A percentile compares a stretch with the other conserved stretches of the same genome.
These are phyloP conservation scores for Backusella tuberculispora DNA, from an alignment of 192 early-diverging fungal species.

Conservation along the genomic window DNA sequence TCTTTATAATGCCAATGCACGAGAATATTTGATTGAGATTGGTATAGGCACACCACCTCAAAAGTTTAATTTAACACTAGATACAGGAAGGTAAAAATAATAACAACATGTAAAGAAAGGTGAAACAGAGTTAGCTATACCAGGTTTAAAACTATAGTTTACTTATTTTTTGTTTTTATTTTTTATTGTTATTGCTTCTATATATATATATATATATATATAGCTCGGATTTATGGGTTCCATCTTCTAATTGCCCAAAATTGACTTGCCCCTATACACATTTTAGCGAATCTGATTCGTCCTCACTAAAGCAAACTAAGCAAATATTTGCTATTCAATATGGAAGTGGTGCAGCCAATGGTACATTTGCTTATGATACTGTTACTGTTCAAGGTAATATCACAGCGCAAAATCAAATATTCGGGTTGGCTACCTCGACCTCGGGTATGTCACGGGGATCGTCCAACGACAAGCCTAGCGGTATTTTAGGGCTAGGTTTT, in stretches of 20 bases:
- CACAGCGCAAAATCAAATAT: conserved; percentile 20
- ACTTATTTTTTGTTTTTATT: too few species aligned
- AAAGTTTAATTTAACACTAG: conserved; percentile 88
- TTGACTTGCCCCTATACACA: conserved; percentile 24
- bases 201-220: conserved; percentile 10
- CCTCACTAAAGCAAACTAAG: conserved; percentile 29
- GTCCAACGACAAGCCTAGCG: conserved; percentile 28
- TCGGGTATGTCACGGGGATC: conserved; percentile 23
- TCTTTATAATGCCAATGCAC: conserved; percentile 30
- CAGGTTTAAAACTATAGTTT: not conserved
- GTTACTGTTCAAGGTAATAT: conserved; percentile 29
- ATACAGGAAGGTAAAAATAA: conserved; percentile 61
- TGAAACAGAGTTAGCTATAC: not conserved
- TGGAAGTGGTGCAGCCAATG: conserved; percentile 37
- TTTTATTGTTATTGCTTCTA: not conserved
- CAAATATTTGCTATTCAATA: conserved; percentile 31
- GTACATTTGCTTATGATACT: conserved; percentile 34
- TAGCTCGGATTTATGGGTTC: conserved; percentile 45
- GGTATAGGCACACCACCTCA: conserved; percentile 86
- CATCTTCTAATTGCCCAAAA: conserved; percentile 24
- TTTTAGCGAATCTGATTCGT: conserved; percentile 30
- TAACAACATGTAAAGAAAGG: not conserved
- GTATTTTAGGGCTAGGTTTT: conserved; percentile 43
- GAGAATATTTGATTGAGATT: conserved; percentile 57
- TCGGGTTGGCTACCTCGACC: conserved; percentile 36